Base-by-base conservation (phyloP, 2,329 filamentous ascomycete genomes). In the Colletotrichum phormii region DNA sequence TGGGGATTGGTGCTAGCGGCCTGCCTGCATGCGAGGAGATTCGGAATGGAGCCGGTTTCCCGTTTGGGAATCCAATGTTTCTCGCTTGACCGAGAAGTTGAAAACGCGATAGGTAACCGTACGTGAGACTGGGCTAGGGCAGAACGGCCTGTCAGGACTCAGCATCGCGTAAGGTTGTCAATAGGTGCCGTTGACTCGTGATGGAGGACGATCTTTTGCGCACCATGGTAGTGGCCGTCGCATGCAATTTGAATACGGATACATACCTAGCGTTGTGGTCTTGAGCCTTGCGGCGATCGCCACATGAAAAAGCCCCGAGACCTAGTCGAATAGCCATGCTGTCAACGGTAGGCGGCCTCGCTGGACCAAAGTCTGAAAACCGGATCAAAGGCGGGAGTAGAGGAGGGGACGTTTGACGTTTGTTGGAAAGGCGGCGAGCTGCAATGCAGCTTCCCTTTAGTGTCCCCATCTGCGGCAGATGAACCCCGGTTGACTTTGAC, bases 21-120 rank as follows among this genome's bases (percentile, higher is more conserved):
- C 70, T 70, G 70, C 33, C 70, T 70, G 70, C 70, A 72, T 9
- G 60, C 66, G 60, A 72, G 60, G 70, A 64, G 55, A 70, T 61
- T 69, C 70, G 15, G 35, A 29, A 70, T 65, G 70, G 66, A 58
- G 70, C 70, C n/a, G 59, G n/a, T 60, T 70, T 64, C 70, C 70
- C 15, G n/a, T 29, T 70, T 70, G 46, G 66, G 70, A 72, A 60
- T 64, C 35, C 65, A 70, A 64, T 72, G 70, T 72, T 70, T 70
- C 70, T 72, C 70, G 70, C 54, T 70, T 64, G 70, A 24, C n/a
- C 29, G n/a, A 54, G 60, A n/a, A 42, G 60, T 29, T 51, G 54
- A 61, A 59, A 64, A 57, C 59, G 70, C 60, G 65, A 60, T 46
- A 55, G 55, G 49, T 64, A 24, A 57, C 46, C 35, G 66, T 49